Conservation (phyloP, 495 filamentous ascomycete species). For the Rhypophila decipiens region DNA sequence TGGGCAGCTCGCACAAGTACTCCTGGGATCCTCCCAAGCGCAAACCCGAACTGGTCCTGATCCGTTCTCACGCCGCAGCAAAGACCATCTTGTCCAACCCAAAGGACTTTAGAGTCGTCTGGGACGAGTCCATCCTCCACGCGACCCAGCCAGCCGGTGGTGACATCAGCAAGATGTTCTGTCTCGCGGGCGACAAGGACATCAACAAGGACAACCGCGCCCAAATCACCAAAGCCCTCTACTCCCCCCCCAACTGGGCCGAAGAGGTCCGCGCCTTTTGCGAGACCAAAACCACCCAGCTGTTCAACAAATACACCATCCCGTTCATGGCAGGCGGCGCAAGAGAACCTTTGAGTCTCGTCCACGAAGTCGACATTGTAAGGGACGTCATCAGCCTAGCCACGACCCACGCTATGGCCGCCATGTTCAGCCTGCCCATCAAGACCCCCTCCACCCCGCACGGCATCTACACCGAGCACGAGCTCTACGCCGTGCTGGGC, state of each 20-base stretch:
- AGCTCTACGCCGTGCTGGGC: conserved; percentile 61
- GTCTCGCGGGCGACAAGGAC: conserved; percentile 46
- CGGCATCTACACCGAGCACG: conserved; percentile 65
- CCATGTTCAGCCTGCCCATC: conserved; percentile 58
- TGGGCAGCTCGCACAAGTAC: conserved; percentile 57
- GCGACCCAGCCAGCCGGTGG: conserved; percentile 35
- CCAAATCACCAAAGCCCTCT: conserved; percentile 53
- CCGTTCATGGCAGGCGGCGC: conserved; percentile 32
- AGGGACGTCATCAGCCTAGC: conserved; percentile 62
- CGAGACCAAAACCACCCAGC: conserved; percentile 49
- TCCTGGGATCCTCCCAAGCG: conserved; percentile 52
- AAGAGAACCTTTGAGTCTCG: too few species aligned
- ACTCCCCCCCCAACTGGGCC: conserved; percentile 46
- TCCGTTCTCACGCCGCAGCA: conserved; percentile 53
- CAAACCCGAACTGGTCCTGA: conserved; percentile 45
- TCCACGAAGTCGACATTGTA: conserved; percentile 56
- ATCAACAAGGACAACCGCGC: conserved; percentile 35
- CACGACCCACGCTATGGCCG: conserved; percentile 56
- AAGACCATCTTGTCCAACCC: conserved; percentile 49
- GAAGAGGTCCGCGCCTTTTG: conserved; percentile 51
- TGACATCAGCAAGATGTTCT: conserved; percentile 32
- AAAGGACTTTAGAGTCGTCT: conserved; percentile 54
- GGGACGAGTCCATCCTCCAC: conserved; percentile 51
- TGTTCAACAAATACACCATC: conserved; percentile 56
- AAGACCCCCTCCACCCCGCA: conserved; percentile 58